Percentiles rank a stretch among this genome's conserved stretches.
phyloP scores from a whole-genome alignment of 129 eudicot genomes.

The Tagetes patula region DNA sequence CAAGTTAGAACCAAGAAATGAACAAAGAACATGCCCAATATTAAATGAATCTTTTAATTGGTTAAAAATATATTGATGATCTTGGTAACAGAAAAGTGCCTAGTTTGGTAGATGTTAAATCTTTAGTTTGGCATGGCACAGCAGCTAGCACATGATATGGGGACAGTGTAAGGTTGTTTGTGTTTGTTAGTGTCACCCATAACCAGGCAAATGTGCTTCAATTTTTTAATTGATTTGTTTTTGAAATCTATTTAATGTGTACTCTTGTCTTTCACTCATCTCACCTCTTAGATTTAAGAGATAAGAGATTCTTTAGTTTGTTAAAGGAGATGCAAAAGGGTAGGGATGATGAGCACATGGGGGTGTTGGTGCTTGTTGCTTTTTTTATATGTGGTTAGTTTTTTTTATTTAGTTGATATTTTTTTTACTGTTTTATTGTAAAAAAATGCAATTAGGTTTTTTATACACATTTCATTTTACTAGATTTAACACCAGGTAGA shows the following conservation, averaged over 20 bases:
- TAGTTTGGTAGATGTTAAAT: slow-evolving; percentile 37
- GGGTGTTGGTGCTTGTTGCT: slow-evolving; percentile 25
- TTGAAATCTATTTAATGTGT: slow-evolving; percentile 21
- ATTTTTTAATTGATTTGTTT: slow-evolving; percentile 29
- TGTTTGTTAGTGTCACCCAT: slow-evolving; percentile 56
- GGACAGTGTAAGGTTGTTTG: slow-evolving; percentile 41
- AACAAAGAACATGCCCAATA: slow-evolving; percentile 21
- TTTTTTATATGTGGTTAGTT: slow-evolving; percentile 37
- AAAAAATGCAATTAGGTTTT: too few species aligned
- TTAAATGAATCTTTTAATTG: neutral
- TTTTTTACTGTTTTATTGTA: neutral
- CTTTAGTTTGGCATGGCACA: slow-evolving; percentile 31
- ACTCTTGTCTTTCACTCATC: slow-evolving; percentile 46
- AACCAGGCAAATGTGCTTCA: slow-evolving; percentile 49
- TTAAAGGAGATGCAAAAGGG: slow-evolving; percentile 29
- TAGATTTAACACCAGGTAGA: too few species aligned
- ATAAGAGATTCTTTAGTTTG: slow-evolving; percentile 31
- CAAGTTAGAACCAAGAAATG: slow-evolving; percentile 20
- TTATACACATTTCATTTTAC: too few species aligned
- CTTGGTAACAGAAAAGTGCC: slow-evolving; percentile 38
- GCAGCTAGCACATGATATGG: slow-evolving; percentile 69
- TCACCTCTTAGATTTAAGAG: slow-evolving; percentile 32
- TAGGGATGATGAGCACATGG: slow-evolving; percentile 42
- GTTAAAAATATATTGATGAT: slow-evolving; percentile 18
- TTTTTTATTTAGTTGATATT: slow-evolving; percentile 24